These are phyloP conservation scores for Fusarium verticillioides DNA, from an alignment of 2,329 filamentous ascomycete genomes.

Conservation along the genomic window DNA sequence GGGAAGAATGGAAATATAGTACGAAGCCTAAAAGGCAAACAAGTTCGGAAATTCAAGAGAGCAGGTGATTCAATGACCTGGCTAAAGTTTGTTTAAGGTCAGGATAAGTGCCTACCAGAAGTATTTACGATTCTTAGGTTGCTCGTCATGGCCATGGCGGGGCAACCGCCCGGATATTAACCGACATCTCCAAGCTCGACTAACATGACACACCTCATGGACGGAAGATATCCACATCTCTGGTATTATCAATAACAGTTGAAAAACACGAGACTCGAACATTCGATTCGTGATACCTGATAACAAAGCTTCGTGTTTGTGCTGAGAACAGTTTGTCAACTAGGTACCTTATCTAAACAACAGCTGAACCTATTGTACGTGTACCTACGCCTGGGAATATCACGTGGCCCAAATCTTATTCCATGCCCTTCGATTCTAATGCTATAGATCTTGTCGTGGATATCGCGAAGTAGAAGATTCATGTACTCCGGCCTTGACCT, in stretches of 20 bases:
- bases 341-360: not conserved
- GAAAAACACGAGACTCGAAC: not conserved
- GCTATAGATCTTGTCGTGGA: slow-evolving; percentile 15
- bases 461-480: slow-evolving; percentile 54
- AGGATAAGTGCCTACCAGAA: slow-evolving; percentile 31
- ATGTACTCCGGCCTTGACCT: slow-evolving; percentile 55
- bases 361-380: not conserved
- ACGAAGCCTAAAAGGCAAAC: slow-evolving; percentile 10
- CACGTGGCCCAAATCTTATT: not conserved
- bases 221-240: not conserved
- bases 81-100: slow-evolving; percentile 37
- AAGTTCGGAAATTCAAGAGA: slow-evolving; percentile 21
- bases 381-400: not conserved
- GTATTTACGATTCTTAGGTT: not conserved
- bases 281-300: not conserved
- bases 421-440: not conserved
- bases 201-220: not conserved
- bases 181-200: not conserved
- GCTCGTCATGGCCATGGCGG: slow-evolving; percentile 43
- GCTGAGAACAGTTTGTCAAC: not conserved
- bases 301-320: not conserved
- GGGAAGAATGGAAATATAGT: slow-evolving; percentile 14
- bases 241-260: not conserved
- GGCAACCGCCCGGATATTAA: slow-evolving; percentile 41
- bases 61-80: slow-evolving; percentile 32